phyloP scores from a whole-genome alignment of 2,329 filamentous ascomycete species.

The Stagonosporopsis tanaceti region DNA sequence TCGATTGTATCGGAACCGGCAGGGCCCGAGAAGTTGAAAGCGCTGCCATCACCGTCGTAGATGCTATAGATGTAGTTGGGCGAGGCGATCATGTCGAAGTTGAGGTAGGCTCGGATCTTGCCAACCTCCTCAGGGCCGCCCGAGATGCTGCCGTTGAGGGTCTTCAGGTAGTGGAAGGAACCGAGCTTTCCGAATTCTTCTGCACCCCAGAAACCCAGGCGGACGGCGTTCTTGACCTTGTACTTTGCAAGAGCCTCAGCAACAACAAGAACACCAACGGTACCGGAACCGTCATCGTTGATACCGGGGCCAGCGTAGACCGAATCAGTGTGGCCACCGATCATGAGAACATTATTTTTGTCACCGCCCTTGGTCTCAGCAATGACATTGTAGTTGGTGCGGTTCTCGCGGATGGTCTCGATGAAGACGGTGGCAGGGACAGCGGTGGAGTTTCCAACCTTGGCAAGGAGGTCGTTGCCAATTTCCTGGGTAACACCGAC shows the following conservation, averaged over 20 bases:
- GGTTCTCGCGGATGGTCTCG: constrained; percentile 55
- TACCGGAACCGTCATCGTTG: constrained; percentile 54
- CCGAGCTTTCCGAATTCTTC: constrained; percentile 54
- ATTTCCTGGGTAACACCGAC: constrained; percentile 71
- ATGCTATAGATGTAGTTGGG: constrained; percentile 52
- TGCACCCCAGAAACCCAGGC: constrained; percentile 52
- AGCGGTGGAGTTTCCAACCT: constrained; percentile 57
- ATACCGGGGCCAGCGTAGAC: constrained; percentile 54
- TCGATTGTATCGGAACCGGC: constrained; percentile 47
- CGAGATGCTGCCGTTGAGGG: constrained; percentile 43
- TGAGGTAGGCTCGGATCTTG: constrained; percentile 53
- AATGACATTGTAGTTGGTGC: constrained; percentile 54
- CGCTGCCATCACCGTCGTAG: constrained; percentile 50
- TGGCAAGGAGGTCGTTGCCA: constrained; percentile 63
- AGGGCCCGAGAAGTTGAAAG: constrained; percentile 50
- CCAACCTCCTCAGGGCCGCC: constrained; percentile 41
- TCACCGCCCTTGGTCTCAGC: constrained; percentile 52
- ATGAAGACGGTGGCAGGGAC: constrained; percentile 46
- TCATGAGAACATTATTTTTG: constrained; percentile 51
- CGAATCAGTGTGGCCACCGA: constrained; percentile 52
- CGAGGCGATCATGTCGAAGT: constrained; percentile 55
- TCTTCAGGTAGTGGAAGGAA: constrained; percentile 49
- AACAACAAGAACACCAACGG: constrained; percentile 49
- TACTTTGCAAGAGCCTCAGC: constrained; percentile 51
- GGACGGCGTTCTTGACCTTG: constrained; percentile 51